These are phyloP conservation scores for Avena insularis DNA, from an alignment of 176 grass and related monocot species.

Conservation along the genomic window DNA sequence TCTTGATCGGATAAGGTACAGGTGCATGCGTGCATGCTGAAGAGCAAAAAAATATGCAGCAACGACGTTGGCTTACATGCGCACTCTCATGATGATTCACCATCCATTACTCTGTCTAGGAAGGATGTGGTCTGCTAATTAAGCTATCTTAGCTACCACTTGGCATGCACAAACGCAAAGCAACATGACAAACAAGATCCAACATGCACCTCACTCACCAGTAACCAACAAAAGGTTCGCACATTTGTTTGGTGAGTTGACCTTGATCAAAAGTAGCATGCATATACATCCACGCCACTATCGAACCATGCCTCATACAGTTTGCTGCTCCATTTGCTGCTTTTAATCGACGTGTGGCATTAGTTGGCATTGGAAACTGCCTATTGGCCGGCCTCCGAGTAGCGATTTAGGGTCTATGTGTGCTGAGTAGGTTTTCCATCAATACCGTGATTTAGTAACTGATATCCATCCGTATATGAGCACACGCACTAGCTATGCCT, in stretches of 20 bases:
- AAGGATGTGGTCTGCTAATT: neutral
- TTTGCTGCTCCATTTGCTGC: neutral
- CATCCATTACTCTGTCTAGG: neutral
- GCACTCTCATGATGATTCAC: neutral
- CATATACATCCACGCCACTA: neutral
- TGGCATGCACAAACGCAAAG: constrained; percentile 1
- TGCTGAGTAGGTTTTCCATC: constrained; percentile 12
- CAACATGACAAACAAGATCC: neutral
- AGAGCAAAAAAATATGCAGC: neutral
- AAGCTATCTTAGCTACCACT: neutral
- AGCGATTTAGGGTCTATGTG: neutral
- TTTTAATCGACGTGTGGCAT: too few relatives aligned
- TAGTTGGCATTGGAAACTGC: neutral
- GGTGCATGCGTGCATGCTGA: neutral
- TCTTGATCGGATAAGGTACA: neutral
- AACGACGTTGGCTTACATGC: neutral
- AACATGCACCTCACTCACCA: neutral
- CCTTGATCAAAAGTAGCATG: neutral
- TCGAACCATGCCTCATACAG: neutral
- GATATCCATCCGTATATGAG: too few relatives aligned
- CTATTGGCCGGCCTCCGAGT: neutral
- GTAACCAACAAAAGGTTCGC: neutral
- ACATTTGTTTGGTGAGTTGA: neutral
- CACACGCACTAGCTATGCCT: too few relatives aligned
- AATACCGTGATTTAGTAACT: neutral